phyloP scores from a whole-genome alignment of 805 yeast species.

The Nakazawaea ishiwadae region DNA sequence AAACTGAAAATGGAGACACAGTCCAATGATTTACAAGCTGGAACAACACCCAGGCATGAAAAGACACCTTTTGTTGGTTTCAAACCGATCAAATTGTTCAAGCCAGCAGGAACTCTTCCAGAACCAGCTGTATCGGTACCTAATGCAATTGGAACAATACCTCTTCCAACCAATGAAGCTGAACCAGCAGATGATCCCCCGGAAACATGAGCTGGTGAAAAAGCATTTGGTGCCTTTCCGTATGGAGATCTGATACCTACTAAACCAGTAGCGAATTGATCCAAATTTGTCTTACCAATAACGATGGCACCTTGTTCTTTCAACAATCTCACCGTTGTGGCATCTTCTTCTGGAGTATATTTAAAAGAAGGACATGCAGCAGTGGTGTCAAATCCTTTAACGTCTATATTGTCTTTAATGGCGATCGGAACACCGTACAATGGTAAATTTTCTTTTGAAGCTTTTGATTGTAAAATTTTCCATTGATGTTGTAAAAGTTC shows the following conservation, averaged over 20 bases:
- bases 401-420: conserved; percentile 93
- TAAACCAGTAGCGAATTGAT: conserved; percentile 96
- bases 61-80: conserved; percentile 90
- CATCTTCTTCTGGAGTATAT: conserved; percentile 65
- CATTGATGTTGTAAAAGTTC: conserved; percentile 74
- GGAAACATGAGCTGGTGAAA: conserved; percentile 70
- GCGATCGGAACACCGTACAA: conserved; percentile 95
- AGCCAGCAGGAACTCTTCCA: conserved; percentile 95
- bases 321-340: conserved; percentile 69
- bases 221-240: conserved; percentile 81
- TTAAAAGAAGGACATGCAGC: conserved; percentile 91
- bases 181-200: conserved; percentile 98
- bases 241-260: conserved; percentile 96
- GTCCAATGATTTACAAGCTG: conserved; percentile 93
- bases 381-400: conserved; percentile 73
- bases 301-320: conserved; percentile 90
- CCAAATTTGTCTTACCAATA: conserved; percentile 91
- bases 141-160: conserved; percentile 80
- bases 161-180: conserved; percentile 87
- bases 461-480: conserved; percentile 62
- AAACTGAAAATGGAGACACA: conserved; percentile 85
- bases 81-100: conserved; percentile 86
- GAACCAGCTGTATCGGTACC: conserved; percentile 99
- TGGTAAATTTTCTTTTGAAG: conserved; percentile 50
- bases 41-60: conserved; percentile 89